Evolutionary conservation across 1,284 basidiomycete genomes (phyloP), one percentile per base, ranked within the genome.

Genomic region (Abortiporus biennis): DNA sequence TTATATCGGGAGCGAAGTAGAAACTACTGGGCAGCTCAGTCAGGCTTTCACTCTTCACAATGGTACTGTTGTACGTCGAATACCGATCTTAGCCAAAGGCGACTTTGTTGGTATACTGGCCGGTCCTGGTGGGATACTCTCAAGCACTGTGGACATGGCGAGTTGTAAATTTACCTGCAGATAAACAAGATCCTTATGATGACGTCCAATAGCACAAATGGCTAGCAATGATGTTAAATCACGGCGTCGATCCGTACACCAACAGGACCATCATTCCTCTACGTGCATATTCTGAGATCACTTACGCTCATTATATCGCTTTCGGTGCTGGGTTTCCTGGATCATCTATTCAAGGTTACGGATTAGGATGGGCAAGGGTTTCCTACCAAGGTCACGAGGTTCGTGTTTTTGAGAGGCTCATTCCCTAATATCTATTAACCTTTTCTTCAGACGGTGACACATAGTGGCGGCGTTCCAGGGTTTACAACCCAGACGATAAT

Each of bases 401-500:
- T 8, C 6, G 47, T 38, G 13, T 9, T 19, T 9, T 11, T 11
- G 5, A n/a, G n/a, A 6, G 22, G 25, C 6, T n/a, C 9, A 16
- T 21, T n/a, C 2, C 3, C 25, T 0, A 6, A 11, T 9, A 1
- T 3, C 29, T 15, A 19, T 35, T 4, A 33, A 8, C 19, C 27
- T 29, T 9, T 9, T n/a, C n/a, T 29, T 9, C 31, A 60, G 58
- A 32, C 56, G 11, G 24, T 61, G 5, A 23, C 22, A 5, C 58
- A 61, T 33, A 39, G 23, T 0, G 58, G 57, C 3, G 49, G 38
- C 0, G 43, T 57, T 13, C 65, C 67, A 5, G 72, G 71, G 0
- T 70, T 66, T 51, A 63, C 65, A 24, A 65, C 63, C 0, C 55
- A 63, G 30, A 61, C 69, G 13, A 51, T 47, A 0, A 53, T 60